Evolutionary conservation across 2,329 filamentous ascomycete species (phyloP).

Genomic region (Verticillium albo-atrum): DNA sequence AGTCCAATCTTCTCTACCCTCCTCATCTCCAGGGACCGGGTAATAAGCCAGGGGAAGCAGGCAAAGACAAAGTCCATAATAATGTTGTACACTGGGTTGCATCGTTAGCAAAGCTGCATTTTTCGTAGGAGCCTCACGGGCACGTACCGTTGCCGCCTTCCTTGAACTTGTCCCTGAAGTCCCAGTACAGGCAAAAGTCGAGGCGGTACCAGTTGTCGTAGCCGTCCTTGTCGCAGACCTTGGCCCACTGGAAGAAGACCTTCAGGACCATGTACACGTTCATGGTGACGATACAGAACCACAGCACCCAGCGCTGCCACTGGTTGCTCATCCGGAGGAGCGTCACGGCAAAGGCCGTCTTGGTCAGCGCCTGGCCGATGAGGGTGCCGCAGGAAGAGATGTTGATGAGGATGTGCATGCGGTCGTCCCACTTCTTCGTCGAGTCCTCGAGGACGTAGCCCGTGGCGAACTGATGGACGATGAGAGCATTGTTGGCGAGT

Average conservation of each 20-base stretch:
- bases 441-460: constrained; percentile 37
- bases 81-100: constrained; percentile 41
- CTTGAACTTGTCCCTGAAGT: constrained; percentile 38
- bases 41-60: constrained; percentile 44
- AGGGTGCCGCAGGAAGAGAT: constrained; percentile 30
- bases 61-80: constrained; percentile 50
- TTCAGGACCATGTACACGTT: constrained; percentile 42
- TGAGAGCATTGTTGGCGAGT: constrained; percentile 39
- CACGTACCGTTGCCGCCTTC: constrained; percentile 44
- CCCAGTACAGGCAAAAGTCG: constrained; percentile 35
- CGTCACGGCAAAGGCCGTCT: constrained; percentile 32
- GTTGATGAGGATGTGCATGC: constrained; percentile 49
- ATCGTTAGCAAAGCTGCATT: background rate
- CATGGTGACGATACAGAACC: constrained; percentile 45
- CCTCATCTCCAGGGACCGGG: constrained; percentile 42
- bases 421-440: constrained; percentile 40
- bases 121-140: background rate
- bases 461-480: constrained; percentile 40
- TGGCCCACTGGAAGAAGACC: constrained; percentile 44
- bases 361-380: constrained; percentile 29
- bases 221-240: constrained; percentile 33
- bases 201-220: constrained; percentile 44
- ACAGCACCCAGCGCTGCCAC: constrained; percentile 37
- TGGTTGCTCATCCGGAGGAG: constrained; percentile 36
- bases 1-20: constrained; percentile 44